Evolutionary conservation across 306 rosid species (phyloP).

Genomic region (Prunus dulcis): DNA sequence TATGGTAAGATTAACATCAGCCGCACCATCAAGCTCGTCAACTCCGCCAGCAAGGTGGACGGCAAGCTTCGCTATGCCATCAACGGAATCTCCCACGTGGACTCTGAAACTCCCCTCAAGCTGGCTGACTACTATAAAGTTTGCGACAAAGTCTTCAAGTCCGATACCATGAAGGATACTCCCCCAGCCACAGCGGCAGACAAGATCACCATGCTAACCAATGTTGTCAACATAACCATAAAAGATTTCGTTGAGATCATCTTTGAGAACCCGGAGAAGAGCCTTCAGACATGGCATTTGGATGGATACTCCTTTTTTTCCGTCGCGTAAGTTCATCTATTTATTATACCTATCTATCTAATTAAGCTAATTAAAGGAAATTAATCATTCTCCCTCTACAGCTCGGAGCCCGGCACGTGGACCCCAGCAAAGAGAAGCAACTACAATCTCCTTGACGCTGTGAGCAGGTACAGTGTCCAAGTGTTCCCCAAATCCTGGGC

Average conservation of each 20-base stretch:
- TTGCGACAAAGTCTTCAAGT: slow-evolving; percentile 43
- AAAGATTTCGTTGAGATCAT: slow-evolving; percentile 63
- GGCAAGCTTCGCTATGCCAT: slow-evolving; percentile 72
- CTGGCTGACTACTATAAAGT: slow-evolving; percentile 64
- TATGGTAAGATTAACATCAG: slow-evolving; percentile 71
- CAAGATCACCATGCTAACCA: slow-evolving; percentile 19
- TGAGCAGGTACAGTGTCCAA: slow-evolving; percentile 71
- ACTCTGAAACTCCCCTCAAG: slow-evolving; percentile 64
- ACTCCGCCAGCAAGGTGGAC: slow-evolving; percentile 33
- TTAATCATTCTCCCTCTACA: neutral
- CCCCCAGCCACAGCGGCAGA: neutral
- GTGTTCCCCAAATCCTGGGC: slow-evolving; percentile 75
- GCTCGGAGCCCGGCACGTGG: slow-evolving; percentile 80
- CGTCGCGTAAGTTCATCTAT: slow-evolving; percentile 51
- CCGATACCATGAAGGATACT: slow-evolving; percentile 32
- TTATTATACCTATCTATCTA: neutral
- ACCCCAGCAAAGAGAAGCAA: slow-evolving; percentile 46
- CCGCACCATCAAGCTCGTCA: slow-evolving; percentile 60
- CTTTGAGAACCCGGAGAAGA: slow-evolving; percentile 79
- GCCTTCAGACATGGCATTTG: slow-evolving; percentile 63
- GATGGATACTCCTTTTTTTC: slow-evolving; percentile 64
- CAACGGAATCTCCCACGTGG: slow-evolving; percentile 63
- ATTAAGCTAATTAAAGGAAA: neutral
- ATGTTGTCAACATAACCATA: slow-evolving; percentile 35
- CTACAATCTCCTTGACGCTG: slow-evolving; percentile 70